Conservation (phyloP, 495 filamentous ascomycete genomes). For the Aspergillus nidulans region DNA sequence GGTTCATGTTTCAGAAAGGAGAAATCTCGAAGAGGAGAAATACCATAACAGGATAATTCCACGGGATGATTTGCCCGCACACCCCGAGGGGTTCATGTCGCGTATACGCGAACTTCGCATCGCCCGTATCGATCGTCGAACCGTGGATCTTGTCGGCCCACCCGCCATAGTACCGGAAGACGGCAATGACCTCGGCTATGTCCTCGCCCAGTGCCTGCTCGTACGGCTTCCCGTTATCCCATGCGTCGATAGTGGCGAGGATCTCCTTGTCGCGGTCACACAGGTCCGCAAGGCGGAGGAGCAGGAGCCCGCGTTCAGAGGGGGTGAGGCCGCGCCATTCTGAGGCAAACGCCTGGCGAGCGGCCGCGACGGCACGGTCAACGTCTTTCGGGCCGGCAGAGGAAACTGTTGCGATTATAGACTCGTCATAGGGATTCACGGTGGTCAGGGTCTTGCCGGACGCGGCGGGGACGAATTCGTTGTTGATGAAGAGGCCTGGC, state of each 20-base stretch:
- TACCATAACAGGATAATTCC: constrained; percentile 26
- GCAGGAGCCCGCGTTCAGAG: constrained; percentile 33
- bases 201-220: constrained; percentile 21
- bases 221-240: constrained; percentile 25
- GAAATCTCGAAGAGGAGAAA: constrained; percentile 45
- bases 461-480: constrained; percentile 26
- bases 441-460: constrained; percentile 18
- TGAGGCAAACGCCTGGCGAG: constrained; percentile 29
- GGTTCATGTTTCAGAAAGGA: neutral
- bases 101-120: constrained; percentile 25
- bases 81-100: constrained; percentile 34
- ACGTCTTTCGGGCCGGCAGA: constrained; percentile 34
- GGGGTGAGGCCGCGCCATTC: constrained; percentile 36
- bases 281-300: constrained; percentile 41
- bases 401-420: constrained; percentile 22
- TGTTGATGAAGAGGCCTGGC: constrained; percentile 45
- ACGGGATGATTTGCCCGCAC: constrained; percentile 33
- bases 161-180: constrained; percentile 31
- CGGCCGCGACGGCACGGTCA: constrained; percentile 50
- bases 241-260: constrained; percentile 26
- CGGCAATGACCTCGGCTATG: constrained; percentile 20
- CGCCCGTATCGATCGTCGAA: constrained; percentile 19
- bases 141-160: constrained; percentile 36
- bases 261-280: constrained; percentile 24
- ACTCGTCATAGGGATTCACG: constrained; percentile 30